Evolutionary conservation across 2,329 filamentous ascomycete species (phyloP).

Genomic region (Zymoseptoria pseudotritici): DNA sequence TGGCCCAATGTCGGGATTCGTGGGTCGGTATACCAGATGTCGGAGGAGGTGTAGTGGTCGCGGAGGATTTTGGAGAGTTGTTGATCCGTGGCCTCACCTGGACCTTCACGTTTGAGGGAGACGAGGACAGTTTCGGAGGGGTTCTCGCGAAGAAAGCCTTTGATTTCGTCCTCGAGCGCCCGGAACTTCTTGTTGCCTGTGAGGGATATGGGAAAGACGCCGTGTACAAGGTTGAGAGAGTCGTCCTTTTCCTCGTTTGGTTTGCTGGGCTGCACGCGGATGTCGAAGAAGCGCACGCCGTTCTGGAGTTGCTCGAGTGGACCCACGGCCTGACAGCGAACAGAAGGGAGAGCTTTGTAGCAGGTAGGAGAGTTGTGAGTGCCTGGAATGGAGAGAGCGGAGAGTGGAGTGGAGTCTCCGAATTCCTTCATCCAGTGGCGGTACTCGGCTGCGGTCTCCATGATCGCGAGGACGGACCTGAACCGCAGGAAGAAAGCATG

Average conservation of each 20-base stretch:
- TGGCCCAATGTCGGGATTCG: slow-evolving; percentile 71
- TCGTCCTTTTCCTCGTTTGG: slow-evolving; percentile 50
- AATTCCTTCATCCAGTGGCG: slow-evolving; percentile 75
- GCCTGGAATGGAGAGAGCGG: slow-evolving; percentile 80
- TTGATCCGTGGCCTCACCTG: slow-evolving; percentile 69
- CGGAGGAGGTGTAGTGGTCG: slow-evolving; percentile 58
- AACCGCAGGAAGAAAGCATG: slow-evolving; percentile 37
- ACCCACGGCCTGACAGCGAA: slow-evolving; percentile 81
- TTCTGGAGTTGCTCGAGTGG: slow-evolving; percentile 74
- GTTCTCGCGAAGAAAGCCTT: slow-evolving; percentile 65
- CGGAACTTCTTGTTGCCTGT: slow-evolving; percentile 73
- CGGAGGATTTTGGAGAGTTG: slow-evolving; percentile 69
- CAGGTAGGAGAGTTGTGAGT: slow-evolving; percentile 91
- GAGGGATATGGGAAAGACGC: slow-evolving; percentile 79
- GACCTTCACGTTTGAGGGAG: slow-evolving; percentile 84
- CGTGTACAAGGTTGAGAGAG: slow-evolving; percentile 75
- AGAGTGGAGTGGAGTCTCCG: slow-evolving; percentile 63
- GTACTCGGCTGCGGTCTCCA: slow-evolving; percentile 59
- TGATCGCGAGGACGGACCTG: slow-evolving; percentile 48
- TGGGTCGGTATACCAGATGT: slow-evolving; percentile 69
- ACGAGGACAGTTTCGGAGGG: slow-evolving; percentile 77
- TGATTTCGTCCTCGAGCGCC: slow-evolving; percentile 62
- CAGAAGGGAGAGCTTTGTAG: slow-evolving; percentile 78
- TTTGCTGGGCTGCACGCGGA: slow-evolving; percentile 65
- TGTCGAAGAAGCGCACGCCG: slow-evolving; percentile 89